Base-by-base conservation (phyloP, 2,329 filamentous ascomycete genomes). In the Claviceps africana region DNA sequence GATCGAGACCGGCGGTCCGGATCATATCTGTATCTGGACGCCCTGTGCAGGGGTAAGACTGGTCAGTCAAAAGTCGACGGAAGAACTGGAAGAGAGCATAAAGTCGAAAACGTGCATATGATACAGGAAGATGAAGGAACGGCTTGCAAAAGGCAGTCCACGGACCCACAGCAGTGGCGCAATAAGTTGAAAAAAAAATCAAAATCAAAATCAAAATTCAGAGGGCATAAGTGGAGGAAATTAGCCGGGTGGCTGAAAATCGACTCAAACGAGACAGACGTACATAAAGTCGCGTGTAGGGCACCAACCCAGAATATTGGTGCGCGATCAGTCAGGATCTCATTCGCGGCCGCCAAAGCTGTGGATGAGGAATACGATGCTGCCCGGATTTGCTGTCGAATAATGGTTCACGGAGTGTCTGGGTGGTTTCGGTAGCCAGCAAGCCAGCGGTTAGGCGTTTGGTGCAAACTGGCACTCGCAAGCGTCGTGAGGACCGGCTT, bases 1-100 rank as follows among this genome's bases (percentile, higher is more conserved):
- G 77, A 85, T 64, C 81, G 76, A 57, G 80, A 84, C 67, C 74
- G 79, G 64, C 75, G 78, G 63, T 80, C 77, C 64, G 75, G 73
- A 63, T 83, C 80, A 68, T 82, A 82, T 61, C 80, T 76, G 63
- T 80, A 78, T 70, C 77, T 73, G 56, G 71, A 76, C 60, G 68
- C 65, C 76, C 74, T 77, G 59, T 19, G 53, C 17, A 39, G 39
- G 55, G n/a, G 21, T 15, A n/a, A 49, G 19, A 35, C 17, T 7
- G 17, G 28, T 50, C 48, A 58, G 43, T 58, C 30, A 31, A 47
- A 22, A 11, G 4, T 37, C 15, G 21, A 2, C 6, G 13, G 22
- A 8, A 15, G n/a, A 33, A 21, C 8, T 5, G 4, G 21, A 47
- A 28, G 19, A 1, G 3, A 19, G 11, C n/a, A 17, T 1, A n/a